A percentile compares a stretch with the other conserved stretches of the same genome.
These are phyloP conservation scores for Penicillium canariense DNA, from an alignment of 495 filamentous ascomycete genomes.

Conservation along the genomic window DNA sequence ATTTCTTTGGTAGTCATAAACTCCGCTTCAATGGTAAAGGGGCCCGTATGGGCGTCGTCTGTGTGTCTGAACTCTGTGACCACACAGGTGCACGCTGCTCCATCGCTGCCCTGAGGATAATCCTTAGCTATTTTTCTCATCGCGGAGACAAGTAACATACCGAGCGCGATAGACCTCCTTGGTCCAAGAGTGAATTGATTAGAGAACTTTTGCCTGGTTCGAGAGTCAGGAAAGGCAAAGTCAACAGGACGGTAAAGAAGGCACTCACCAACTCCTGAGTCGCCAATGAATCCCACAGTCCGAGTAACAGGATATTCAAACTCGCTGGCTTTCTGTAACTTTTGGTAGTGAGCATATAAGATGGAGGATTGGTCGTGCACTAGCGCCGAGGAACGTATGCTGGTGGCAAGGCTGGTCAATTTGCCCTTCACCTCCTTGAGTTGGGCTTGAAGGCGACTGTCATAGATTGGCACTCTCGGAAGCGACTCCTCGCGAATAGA, in stretches of 20 bases:
- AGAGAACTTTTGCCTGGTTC: slow-evolving; percentile 34
- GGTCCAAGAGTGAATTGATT: slow-evolving; percentile 34
- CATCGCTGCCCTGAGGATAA: slow-evolving; percentile 23
- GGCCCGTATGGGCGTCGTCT: slow-evolving; percentile 14
- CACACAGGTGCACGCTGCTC: slow-evolving; percentile 33
- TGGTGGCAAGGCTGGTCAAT: slow-evolving; percentile 8
- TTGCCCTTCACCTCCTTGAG: slow-evolving; percentile 16
- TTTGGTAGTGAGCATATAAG: slow-evolving; percentile 2
- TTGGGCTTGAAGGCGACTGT: slow-evolving; percentile 14
- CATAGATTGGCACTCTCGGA: slow-evolving; percentile 17
- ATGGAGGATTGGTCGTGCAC: slow-evolving; percentile 2
- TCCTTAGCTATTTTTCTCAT: neutral
- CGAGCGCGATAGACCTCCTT: slow-evolving; percentile 24
- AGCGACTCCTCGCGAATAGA: slow-evolving; percentile 17
- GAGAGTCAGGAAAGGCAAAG: neutral
- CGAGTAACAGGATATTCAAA: slow-evolving; percentile 24
- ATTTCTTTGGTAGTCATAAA: slow-evolving; percentile 27
- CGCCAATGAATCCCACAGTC: slow-evolving; percentile 26
- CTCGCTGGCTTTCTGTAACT: slow-evolving; percentile 5
- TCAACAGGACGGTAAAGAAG: neutral
- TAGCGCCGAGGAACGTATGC: slow-evolving; percentile 6
- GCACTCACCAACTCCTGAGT: slow-evolving; percentile 17
- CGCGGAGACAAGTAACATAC: slow-evolving; percentile 13
- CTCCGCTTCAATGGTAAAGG: slow-evolving; percentile 29
- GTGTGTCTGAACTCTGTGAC: slow-evolving; percentile 31